Conservation (phyloP, 2,329 filamentous ascomycete species). For the Trichophyton benhamiae region DNA sequence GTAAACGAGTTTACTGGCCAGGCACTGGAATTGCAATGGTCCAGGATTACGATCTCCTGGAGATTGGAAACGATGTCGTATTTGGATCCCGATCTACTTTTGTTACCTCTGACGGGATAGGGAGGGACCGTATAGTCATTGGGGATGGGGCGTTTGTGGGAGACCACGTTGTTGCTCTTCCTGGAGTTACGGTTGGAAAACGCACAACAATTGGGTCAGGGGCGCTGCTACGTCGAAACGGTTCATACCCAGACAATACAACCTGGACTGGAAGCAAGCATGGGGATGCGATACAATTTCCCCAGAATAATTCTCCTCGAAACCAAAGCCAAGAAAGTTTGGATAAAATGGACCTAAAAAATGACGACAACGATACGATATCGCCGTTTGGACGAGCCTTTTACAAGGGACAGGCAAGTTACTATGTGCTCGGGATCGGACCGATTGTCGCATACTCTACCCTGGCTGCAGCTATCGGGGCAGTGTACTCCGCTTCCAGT, state of each 20-base stretch:
- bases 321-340: neutral
- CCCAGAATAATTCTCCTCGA: neutral
- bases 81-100: conserved; percentile 3
- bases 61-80: conserved; percentile 2
- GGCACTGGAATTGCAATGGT: neutral
- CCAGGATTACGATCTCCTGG: neutral
- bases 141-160: conserved; percentile 1
- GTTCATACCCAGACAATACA: neutral
- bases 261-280: conserved; percentile 1
- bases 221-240: neutral
- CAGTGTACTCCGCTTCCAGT: neutral
- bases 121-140: neutral
- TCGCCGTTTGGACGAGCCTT: conserved; percentile 1
- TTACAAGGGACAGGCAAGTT: neutral
- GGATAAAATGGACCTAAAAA: neutral
- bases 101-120: neutral
- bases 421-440: neutral
- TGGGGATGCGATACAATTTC: neutral
- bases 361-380: neutral
- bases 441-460: neutral
- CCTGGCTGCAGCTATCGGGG: neutral
- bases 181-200: neutral
- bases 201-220: neutral
- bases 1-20: conserved; percentile 4
- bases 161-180: neutral